A percentile compares a stretch with the other conserved stretches of the same genome.
Evolutionary conservation across 352 stramenopile species (phyloP).

Genomic region (Chloridella minuta): DNA sequence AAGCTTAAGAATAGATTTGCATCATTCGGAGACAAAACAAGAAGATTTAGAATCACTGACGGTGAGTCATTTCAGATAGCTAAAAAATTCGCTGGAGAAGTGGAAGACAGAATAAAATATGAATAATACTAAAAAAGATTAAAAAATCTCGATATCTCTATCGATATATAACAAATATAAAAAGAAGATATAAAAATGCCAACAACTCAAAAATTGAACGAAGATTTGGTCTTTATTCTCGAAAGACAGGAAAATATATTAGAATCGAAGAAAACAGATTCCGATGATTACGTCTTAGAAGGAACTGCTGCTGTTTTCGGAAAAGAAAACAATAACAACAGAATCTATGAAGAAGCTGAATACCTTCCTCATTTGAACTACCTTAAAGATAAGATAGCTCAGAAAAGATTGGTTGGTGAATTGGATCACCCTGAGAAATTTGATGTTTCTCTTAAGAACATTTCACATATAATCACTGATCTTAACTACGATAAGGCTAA

Average conservation of each 20-base stretch:
- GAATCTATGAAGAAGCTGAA: neutral
- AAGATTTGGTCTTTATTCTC: too few species aligned
- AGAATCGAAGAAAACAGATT: neutral
- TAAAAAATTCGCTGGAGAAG: too few species aligned
- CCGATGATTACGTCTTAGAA: neutral
- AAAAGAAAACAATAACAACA: neutral
- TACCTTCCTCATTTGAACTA: neutral
- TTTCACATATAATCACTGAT: neutral
- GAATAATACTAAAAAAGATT: neutral
- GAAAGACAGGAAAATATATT: neutral
- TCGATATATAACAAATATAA: neutral
- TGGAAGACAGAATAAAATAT: too few species aligned
- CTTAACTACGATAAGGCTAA: neutral
- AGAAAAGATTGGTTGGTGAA: neutral
- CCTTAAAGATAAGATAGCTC: neutral
- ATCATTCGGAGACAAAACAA: too few species aligned
- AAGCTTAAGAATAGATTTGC: too few species aligned
- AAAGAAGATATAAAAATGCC: neutral
- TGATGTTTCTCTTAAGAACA: conserved; percentile 3
- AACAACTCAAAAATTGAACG: too few species aligned
- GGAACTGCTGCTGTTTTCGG: neutral
- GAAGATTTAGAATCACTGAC: too few species aligned
- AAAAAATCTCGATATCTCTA: neutral
- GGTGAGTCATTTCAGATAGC: too few species aligned
- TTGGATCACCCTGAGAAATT: neutral